Conservation (phyloP, 148 eudicot species). For the Dianthus caryophyllus region DNA sequence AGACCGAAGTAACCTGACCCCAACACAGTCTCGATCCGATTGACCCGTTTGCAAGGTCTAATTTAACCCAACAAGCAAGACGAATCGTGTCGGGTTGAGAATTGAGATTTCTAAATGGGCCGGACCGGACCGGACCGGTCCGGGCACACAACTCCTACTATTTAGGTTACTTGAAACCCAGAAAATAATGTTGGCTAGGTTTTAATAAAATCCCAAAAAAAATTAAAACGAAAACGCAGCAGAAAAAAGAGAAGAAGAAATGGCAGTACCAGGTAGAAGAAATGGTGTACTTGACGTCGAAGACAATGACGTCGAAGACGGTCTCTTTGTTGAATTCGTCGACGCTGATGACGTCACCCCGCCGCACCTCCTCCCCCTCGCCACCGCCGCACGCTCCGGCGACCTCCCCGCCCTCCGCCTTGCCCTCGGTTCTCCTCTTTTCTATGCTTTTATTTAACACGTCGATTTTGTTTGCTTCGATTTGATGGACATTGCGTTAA, state of each 20-base stretch:
- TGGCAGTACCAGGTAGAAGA: conserved; percentile 69
- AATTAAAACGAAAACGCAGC: neutral
- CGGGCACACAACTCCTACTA: no score
- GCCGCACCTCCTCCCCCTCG: conserved; percentile 61
- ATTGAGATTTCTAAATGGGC: no score
- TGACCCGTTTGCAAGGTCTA: no score
- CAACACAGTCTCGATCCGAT: no score
- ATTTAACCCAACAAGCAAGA: no score
- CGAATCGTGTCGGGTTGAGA: no score
- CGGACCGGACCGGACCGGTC: no score
- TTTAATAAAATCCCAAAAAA: neutral
- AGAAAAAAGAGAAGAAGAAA: conserved; percentile 15
- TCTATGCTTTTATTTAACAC: neutral
- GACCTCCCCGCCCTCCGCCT: conserved; percentile 54
- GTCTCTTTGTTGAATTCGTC: conserved; percentile 39
- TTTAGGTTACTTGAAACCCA: no score
- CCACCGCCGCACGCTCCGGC: conserved; percentile 51
- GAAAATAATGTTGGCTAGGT: neutral
- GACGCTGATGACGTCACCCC: conserved; percentile 43
- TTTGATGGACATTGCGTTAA: no score
- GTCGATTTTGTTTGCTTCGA: no score
- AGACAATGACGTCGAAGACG: conserved; percentile 51
- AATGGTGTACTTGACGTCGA: conserved; percentile 51
- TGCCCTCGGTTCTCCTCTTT: conserved; percentile 54
- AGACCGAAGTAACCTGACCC: no score